A percentile compares a stretch with the other conserved stretches of the same genome.
Conservation (phyloP, 2,329 filamentous ascomycete species). For the Ophiocordyceps camponoti-saundersi region DNA sequence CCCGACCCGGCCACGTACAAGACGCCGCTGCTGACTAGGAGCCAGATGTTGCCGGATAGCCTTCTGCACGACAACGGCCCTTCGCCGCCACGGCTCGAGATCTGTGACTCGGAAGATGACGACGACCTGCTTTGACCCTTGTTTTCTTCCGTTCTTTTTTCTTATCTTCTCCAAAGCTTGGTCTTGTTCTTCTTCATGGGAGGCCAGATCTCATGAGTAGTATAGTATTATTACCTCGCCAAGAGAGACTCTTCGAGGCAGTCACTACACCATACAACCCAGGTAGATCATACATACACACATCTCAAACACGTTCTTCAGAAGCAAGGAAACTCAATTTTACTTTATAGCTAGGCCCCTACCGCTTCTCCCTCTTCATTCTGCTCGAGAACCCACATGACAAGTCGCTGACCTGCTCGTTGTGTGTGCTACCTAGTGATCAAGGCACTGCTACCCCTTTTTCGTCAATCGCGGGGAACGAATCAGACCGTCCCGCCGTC, state of each 20-base stretch:
- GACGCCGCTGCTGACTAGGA: slow-evolving; percentile 32
- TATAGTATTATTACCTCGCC: too few species aligned
- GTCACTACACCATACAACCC: too few species aligned
- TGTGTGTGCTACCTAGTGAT: too few species aligned
- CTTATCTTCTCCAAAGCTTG: neutral
- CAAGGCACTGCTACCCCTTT: neutral
- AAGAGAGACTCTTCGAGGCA: too few species aligned
- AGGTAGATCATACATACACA: too few species aligned
- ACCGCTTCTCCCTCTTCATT: neutral
- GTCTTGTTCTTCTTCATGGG: neutral
- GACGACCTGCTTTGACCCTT: slow-evolving; percentile 5
- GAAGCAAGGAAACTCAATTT: neutral
- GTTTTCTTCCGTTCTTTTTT: too few species aligned
- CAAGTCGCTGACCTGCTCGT: neutral
- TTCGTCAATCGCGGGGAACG: neutral
- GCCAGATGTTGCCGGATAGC: slow-evolving; percentile 34
- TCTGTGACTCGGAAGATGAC: slow-evolving; percentile 21
- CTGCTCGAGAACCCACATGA: neutral
- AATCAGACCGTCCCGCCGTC: neutral
- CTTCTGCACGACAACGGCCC: slow-evolving; percentile 19
- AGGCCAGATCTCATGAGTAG: too few species aligned
- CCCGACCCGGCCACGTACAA: slow-evolving; percentile 12
- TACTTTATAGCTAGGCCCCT: neutral
- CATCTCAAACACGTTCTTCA: neutral
- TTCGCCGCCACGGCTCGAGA: slow-evolving; percentile 9